Base-by-base conservation (phyloP, 2,329 filamentous ascomycete species). In the Aspergillus pseudoterreus region DNA sequence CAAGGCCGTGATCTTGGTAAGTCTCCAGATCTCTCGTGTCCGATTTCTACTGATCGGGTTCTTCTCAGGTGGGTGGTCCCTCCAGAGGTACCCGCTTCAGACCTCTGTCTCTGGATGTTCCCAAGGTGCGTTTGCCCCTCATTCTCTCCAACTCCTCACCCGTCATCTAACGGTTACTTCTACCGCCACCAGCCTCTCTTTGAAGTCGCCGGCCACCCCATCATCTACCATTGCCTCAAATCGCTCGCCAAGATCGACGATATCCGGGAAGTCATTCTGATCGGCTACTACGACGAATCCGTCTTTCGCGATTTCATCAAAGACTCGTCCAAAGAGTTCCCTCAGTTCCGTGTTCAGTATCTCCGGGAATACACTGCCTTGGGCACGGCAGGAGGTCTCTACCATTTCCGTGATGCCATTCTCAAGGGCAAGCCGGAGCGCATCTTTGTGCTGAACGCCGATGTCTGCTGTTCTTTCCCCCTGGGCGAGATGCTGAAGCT, bases 241-340 rank as follows among this genome's bases (percentile, higher is more conserved):
- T 91, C 94, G 66, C 83, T 97, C 67, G 85, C 89, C 60, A 95
- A 92, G 72, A 89, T 97, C 54, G 87, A 90, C 65, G 87, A 89
- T 67, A 90, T 99, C 73, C 89, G 91, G 69, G 94, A 99, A 75
- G 92, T 99, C 64, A 92, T 94, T 78, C 86, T 99, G 67, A 95
- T 99, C 68, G 94, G 94, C 68, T 99, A 99, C 83, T 99, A 97
- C 74, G 94, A 99, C 71, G 94, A 97, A 78, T 82, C 84, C 42
- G 90, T 97, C 65, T 96, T 97, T 82, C 88, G 91, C 67, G 92
- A 96, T 75, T 97, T 97, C 77, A 95, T 97, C 79, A 96, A 95
- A 75, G 88, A 95, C 70, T 84, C 91, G 55, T 80, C 85, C 55
- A 83, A 83, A 71, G 87, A 90, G 70, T 95, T 95, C 77, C 90